phyloP scores from a whole-genome alignment of 352 stramenopile genomes.

The Pythium phragmiticola region DNA sequence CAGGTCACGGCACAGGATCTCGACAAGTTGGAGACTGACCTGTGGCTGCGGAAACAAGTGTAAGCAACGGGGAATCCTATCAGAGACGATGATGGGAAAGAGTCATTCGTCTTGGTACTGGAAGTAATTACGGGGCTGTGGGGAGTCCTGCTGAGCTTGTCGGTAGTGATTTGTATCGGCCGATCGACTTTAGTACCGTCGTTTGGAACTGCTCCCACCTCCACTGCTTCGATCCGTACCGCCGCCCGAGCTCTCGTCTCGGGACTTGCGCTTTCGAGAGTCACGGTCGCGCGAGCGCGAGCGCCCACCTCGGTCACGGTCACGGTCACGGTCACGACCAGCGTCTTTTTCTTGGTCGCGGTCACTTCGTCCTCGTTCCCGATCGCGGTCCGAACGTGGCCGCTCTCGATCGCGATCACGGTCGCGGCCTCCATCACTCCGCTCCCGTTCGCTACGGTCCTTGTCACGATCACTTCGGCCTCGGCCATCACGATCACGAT shows the following conservation, averaged over 20 bases:
- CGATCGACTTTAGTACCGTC: constrained; percentile 39
- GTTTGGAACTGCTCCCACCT: constrained; percentile 36
- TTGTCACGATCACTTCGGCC: constrained; percentile 31
- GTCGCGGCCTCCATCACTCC: constrained; percentile 28
- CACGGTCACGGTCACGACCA: constrained; percentile 21
- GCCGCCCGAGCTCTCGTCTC: constrained; percentile 43
- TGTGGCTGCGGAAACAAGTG: constrained; percentile 79
- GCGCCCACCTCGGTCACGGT: no score
- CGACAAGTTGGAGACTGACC: constrained; percentile 80
- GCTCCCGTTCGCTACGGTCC: constrained; percentile 26
- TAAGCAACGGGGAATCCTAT: constrained; percentile 27
- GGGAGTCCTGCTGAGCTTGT: neutral
- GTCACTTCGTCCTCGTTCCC: constrained; percentile 17
- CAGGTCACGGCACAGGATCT: constrained; percentile 77
- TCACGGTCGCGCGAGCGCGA: constrained; percentile 29
- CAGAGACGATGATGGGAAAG: neutral
- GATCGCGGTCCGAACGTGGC: constrained; percentile 32
- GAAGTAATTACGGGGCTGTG: neutral
- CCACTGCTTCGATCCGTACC: constrained; percentile 17
- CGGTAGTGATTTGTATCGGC: no score
- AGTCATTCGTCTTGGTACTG: neutral
- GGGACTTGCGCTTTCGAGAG: constrained; percentile 58
- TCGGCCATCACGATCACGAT: constrained; percentile 39
- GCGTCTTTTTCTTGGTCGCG: constrained; percentile 2
- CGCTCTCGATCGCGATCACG: constrained; percentile 35